These are phyloP conservation scores for Emmonsia crescens DNA, from an alignment of 2,329 filamentous ascomycete genomes.

Conservation along the genomic window DNA sequence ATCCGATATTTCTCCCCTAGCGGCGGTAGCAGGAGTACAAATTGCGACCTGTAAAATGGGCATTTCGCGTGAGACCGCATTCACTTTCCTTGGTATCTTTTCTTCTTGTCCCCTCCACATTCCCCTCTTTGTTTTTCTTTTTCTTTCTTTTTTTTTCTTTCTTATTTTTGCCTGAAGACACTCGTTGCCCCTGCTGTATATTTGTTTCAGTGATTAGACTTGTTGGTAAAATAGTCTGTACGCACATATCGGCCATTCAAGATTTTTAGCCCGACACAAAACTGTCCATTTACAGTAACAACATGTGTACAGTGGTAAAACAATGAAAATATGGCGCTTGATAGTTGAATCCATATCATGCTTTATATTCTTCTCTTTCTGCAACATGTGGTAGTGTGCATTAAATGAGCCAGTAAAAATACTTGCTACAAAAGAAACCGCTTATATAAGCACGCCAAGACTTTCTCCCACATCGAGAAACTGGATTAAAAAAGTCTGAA, in stretches of 20 bases:
- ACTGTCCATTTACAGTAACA: not conserved
- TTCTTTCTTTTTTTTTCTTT: not conserved
- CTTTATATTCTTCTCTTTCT: too few relatives aligned
- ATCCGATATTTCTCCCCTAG: not conserved
- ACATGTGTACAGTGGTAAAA: not conserved
- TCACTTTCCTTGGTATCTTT: not conserved
- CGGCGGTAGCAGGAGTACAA: not conserved
- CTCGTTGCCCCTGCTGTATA: not conserved
- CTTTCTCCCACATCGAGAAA: constrained; percentile 9
- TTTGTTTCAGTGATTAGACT: not conserved
- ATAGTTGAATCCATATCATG: not conserved
- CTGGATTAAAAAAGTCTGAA: constrained; percentile 5
- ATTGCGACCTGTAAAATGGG: too few relatives aligned
- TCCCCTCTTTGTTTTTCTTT: not conserved
- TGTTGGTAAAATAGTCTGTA: not conserved
- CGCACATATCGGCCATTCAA: not conserved
- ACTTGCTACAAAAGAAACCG: not conserved
- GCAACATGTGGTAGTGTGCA: too few relatives aligned
- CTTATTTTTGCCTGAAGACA: not conserved
- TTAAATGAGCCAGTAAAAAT: too few relatives aligned
- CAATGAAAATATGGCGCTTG: not conserved
- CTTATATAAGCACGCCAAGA: constrained; percentile 9
- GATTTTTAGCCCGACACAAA: not conserved
- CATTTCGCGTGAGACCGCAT: not conserved
- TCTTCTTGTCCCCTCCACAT: not conserved